Evolutionary conservation across 805 yeast genomes (phyloP).

Genomic region (Wickerhamiella lipophila): DNA sequence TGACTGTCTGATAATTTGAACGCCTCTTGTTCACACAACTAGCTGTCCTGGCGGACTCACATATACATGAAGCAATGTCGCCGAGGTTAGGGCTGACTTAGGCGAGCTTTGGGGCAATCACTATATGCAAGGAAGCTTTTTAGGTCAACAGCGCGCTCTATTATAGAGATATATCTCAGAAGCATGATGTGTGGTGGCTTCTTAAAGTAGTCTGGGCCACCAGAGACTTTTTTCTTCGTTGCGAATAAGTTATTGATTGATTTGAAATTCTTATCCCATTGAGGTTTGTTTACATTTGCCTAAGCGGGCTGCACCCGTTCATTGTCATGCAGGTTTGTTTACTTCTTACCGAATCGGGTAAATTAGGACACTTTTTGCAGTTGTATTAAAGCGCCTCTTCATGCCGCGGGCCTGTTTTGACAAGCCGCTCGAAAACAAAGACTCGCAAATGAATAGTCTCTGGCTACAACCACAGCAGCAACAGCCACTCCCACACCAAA

Average conservation of each 20-base stretch:
- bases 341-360: background rate
- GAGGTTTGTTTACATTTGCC: conserved; percentile 17
- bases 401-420: background rate
- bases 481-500: background rate
- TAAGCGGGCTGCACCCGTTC: conserved; percentile 10
- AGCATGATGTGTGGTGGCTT: too few species aligned
- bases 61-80: background rate
- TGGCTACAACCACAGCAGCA: background rate
- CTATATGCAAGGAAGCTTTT: background rate
- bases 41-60: too few species aligned
- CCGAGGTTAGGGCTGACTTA: background rate
- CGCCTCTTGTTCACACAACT: background rate
- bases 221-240: too few species aligned
- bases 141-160: too few species aligned
- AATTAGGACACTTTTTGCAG: background rate
- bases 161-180: too few species aligned
- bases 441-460: background rate
- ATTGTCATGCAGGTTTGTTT: conserved; percentile 5
- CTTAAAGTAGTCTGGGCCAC: too few species aligned
- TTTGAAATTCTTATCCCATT: background rate
- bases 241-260: background rate
- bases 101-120: background rate
- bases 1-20: background rate
- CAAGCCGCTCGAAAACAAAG: background rate
- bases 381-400: background rate